Evolutionary conservation across 345 rosid genomes (phyloP).

Genomic region (Hibiscus tridactylites): DNA sequence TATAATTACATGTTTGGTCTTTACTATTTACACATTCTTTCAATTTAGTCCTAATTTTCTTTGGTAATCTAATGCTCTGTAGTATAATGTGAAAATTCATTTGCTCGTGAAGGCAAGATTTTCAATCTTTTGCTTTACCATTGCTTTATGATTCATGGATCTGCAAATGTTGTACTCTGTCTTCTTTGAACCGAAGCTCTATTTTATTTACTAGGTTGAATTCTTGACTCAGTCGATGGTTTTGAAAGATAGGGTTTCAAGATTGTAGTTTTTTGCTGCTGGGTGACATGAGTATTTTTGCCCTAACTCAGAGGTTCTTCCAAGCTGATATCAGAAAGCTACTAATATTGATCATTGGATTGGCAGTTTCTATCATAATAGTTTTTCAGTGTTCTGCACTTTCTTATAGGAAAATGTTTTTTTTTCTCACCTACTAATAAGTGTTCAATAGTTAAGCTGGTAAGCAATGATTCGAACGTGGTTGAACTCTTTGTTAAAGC

Average conservation of each 20-base stretch:
- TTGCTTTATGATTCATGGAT: not conserved
- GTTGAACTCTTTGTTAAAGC: slow-evolving; percentile 4
- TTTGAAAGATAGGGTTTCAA: not conserved
- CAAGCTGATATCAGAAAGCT: slow-evolving; percentile 39
- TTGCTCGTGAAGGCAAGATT: not conserved
- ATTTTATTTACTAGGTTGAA: not conserved
- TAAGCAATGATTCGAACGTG: slow-evolving; percentile 15
- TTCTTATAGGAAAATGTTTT: slow-evolving; percentile 21
- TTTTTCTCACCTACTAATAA: slow-evolving; percentile 12
- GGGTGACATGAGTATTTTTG: slow-evolving; percentile 26
- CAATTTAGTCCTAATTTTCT: not conserved
- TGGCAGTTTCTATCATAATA: slow-evolving; percentile 27
- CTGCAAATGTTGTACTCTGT: not conserved
- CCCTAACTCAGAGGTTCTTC: slow-evolving; percentile 20
- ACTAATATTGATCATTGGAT: slow-evolving; percentile 24
- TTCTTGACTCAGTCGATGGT: not conserved
- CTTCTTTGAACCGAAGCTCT: not conserved
- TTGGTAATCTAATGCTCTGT: not conserved
- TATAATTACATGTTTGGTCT: too few species aligned
- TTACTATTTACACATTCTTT: too few species aligned
- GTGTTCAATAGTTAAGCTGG: slow-evolving; percentile 15
- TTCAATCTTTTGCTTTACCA: not conserved
- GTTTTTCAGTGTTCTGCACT: slow-evolving; percentile 38
- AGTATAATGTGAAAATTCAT: not conserved
- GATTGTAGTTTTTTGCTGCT: not conserved